Base-by-base conservation (phyloP, 441 rosid genomes). In the Jatropha multifida region DNA sequence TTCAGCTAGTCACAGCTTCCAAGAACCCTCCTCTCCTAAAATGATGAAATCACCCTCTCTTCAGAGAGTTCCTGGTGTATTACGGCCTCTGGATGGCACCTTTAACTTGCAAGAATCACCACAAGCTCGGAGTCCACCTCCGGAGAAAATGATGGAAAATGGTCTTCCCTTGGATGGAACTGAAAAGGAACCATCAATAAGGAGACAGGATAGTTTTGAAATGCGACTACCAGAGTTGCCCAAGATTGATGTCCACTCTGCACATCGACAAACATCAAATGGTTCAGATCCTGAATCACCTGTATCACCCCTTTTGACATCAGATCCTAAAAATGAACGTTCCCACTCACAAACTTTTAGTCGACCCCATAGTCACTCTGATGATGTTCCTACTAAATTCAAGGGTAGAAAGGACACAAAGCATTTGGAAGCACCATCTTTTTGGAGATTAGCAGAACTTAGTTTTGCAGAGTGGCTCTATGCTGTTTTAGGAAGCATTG, bases 261-360 rank as follows among this genome's bases (percentile, higher is more conserved):
- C 88, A 74, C 83, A 90, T 70, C 85, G 77, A 71, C 94, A 88
- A 77, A 84, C 78, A 78, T 83, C 93, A 74, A 87, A 90, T 76
- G 93, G 89, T 68, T 96, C 99, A 63, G 94, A 88, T 76, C 99
- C 97, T 10, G 98, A 96, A 85, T 96, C 98, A 79, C 99, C 99
- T 69, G 90, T 96, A 68, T 96, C 98, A 52, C 98, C 99, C 48
- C 93, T 96, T 78, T 85, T 96, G 88, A 96, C 91, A 68, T 91
- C 98, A 80, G 99, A 96, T 87, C 99, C 98, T 65, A 89, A 92
- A 84, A 94, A 86, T 81, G 99, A 96, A 83, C 94, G 99, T 42
- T 96, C 98, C 44, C 99, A 96, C 79, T 96, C 99, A 13, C 97
- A 96, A 85, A 96, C 97, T 48, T 96, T 92, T 81, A 96, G 99